Conservation (phyloP, 768 basidiomycete species). For the Artomyces pyxidatus region DNA sequence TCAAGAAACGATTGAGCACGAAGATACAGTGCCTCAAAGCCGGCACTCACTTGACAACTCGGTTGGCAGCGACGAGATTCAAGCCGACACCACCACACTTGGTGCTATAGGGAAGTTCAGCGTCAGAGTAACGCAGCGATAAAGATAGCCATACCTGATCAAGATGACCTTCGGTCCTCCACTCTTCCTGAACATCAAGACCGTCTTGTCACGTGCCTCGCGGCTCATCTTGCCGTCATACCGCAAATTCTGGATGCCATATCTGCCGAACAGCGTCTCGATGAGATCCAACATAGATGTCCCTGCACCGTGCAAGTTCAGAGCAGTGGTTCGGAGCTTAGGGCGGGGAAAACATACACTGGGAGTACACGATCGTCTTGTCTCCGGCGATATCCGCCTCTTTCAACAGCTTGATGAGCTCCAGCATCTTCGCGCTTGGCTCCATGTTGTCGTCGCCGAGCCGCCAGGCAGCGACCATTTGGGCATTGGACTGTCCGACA, state of each 20-base stretch:
- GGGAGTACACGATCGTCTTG: conserved; percentile 65
- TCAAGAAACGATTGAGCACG: neutral
- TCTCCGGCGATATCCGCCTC: conserved; percentile 54
- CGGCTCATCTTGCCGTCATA: conserved; percentile 68
- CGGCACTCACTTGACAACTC: conserved; percentile 51
- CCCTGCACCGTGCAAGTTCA: conserved; percentile 33
- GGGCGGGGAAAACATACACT: conserved; percentile 52
- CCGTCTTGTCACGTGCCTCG: conserved; percentile 37
- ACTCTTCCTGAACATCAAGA: conserved; percentile 45
- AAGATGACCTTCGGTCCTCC: conserved; percentile 57
- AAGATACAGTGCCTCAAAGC: neutral
- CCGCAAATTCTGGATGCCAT: conserved; percentile 49
- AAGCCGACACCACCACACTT: conserved; percentile 63
- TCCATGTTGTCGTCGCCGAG: conserved; percentile 55
- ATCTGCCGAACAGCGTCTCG: conserved; percentile 48
- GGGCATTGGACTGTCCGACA: conserved; percentile 7
- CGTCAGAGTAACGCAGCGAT: neutral
- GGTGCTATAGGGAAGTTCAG: conserved; percentile 30
- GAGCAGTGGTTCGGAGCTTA: too few species aligned
- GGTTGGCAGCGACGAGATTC: conserved; percentile 61
- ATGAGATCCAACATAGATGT: conserved; percentile 65
- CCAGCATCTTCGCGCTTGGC: conserved; percentile 62
- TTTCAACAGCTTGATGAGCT: conserved; percentile 45
- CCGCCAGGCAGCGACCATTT: conserved; percentile 44
- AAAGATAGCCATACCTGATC: conserved; percentile 40